A percentile compares a stretch with the other conserved stretches of the same genome.
phyloP scores from a whole-genome alignment of 1,284 basidiomycete species.

The Peniophora sp. region DNA sequence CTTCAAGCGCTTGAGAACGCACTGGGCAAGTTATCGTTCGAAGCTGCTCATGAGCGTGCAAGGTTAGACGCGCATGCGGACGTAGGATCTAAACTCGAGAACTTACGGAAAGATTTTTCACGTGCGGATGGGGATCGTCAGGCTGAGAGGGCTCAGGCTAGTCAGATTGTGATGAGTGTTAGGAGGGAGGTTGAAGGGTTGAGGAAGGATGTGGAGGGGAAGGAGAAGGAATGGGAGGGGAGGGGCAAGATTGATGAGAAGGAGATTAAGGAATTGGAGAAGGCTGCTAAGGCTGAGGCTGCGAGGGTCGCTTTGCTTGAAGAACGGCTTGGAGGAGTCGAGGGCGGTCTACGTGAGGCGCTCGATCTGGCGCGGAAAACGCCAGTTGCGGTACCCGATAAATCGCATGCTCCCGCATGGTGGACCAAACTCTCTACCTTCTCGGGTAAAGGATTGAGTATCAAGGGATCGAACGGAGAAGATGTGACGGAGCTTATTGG shows the following conservation, averaged over 20 bases:
- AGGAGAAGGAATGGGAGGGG: too few relatives aligned
- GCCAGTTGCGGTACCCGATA: constrained; percentile 24
- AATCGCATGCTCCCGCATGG: constrained; percentile 39
- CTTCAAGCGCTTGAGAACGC: constrained; percentile 59
- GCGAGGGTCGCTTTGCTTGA: constrained; percentile 48
- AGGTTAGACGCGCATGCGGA: constrained; percentile 47
- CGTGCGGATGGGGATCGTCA: constrained; percentile 48
- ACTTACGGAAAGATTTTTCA: constrained; percentile 47
- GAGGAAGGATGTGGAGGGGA: constrained; percentile 15
- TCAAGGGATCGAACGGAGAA: constrained; percentile 70
- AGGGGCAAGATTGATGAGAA: too few relatives aligned
- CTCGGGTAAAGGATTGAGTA: constrained; percentile 41
- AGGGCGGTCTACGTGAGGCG: constrained; percentile 66
- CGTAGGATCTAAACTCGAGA: constrained; percentile 39
- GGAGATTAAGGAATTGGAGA: constrained; percentile 24
- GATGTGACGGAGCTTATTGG: constrained; percentile 68
- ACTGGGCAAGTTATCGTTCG: constrained; percentile 47
- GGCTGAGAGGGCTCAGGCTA: constrained; percentile 36
- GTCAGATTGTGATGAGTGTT: constrained; percentile 38
- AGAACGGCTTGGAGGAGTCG: constrained; percentile 53
- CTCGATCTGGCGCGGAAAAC: constrained; percentile 54
- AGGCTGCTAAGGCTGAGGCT: constrained; percentile 45
- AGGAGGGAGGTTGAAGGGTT: constrained; percentile 48
- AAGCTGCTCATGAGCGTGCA: constrained; percentile 39
- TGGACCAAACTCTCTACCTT: constrained; percentile 45